These are phyloP conservation scores for Hymenoscyphus repandus DNA, from an alignment of 2,329 filamentous ascomycete species.

Conservation along the genomic window DNA sequence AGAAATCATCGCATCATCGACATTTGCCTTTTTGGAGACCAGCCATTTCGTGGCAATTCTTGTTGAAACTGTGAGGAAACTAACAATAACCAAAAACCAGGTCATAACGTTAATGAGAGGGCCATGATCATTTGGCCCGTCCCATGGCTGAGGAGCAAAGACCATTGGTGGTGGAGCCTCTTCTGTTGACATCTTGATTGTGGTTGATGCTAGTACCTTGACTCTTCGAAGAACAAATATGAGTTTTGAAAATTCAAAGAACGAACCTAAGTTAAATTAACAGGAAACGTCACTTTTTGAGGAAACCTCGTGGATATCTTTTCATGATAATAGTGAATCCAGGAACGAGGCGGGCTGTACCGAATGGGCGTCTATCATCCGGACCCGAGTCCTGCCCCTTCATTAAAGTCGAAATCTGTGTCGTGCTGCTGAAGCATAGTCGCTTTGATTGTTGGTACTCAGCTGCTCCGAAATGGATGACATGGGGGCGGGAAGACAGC, in stretches of 20 bases:
- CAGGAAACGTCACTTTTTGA: not conserved
- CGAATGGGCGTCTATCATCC: constrained; percentile 1
- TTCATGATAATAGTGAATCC: not conserved
- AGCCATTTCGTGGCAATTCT: constrained; percentile 5
- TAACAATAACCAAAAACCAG: constrained; percentile 4
- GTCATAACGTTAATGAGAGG: constrained; percentile 5
- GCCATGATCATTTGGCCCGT: constrained; percentile 2
- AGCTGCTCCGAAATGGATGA: not conserved
- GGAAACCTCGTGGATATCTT: not conserved
- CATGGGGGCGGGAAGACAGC: not conserved
- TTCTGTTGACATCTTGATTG: not conserved
- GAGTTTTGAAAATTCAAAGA: not conserved
- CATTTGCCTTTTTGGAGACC: not conserved
- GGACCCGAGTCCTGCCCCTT: not conserved
- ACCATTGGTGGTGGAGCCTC: not conserved
- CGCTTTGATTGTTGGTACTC: constrained; percentile 1
- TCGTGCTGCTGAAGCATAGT: not conserved
- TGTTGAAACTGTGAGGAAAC: not conserved
- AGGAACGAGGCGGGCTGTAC: not conserved
- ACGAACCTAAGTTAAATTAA: not conserved
- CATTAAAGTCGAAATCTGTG: not conserved
- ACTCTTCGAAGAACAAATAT: not conserved
- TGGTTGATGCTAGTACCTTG: not conserved
- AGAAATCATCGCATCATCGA: constrained; percentile 6
- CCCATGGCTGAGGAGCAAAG: not conserved